These are phyloP conservation scores for Fusarium tricinctum DNA, from an alignment of 2,329 filamentous ascomycete species.

Conservation along the genomic window DNA sequence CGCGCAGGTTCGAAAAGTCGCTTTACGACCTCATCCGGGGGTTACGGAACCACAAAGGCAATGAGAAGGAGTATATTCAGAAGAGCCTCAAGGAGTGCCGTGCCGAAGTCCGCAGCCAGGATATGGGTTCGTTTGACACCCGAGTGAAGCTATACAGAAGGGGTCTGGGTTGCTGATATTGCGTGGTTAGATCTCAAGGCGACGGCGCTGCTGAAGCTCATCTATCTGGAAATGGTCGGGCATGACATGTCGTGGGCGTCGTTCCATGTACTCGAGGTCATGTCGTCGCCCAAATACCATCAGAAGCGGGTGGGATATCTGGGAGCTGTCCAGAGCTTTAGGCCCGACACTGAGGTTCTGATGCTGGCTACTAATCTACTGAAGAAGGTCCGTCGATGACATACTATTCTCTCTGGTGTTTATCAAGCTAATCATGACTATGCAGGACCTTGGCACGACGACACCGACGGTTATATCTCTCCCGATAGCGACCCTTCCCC, in stretches of 20 bases:
- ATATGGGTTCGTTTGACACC: constrained; percentile 77
- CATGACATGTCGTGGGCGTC: constrained; percentile 99
- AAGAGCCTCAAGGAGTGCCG: constrained; percentile 95
- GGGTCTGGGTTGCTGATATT: constrained; percentile 25
- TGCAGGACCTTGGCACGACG: constrained; percentile 77
- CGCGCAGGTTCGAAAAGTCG: constrained; percentile 94
- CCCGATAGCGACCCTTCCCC: constrained; percentile 90
- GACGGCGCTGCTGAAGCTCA: constrained; percentile 92
- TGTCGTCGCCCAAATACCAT: constrained; percentile 94
- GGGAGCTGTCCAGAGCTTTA: constrained; percentile 95
- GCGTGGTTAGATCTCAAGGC: constrained; percentile 85
- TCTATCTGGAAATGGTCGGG: constrained; percentile 99
- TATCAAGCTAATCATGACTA: constrained; percentile 5
- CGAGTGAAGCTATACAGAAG: background rate
- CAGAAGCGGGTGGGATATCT: constrained; percentile 97
- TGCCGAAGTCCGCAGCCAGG: constrained; percentile 89
- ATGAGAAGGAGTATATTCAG: constrained; percentile 95
- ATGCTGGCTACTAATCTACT: constrained; percentile 97
- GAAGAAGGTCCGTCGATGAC: constrained; percentile 77
- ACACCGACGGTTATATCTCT: constrained; percentile 84
- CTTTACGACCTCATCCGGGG: constrained; percentile 98
- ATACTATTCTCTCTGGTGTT: background rate
- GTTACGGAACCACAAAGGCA: constrained; percentile 93
- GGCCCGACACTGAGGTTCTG: constrained; percentile 93
- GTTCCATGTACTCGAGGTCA: constrained; percentile 98